These are phyloP conservation scores for Baeospora myosura DNA, from an alignment of 1,284 basidiomycete genomes.

Conservation along the genomic window DNA sequence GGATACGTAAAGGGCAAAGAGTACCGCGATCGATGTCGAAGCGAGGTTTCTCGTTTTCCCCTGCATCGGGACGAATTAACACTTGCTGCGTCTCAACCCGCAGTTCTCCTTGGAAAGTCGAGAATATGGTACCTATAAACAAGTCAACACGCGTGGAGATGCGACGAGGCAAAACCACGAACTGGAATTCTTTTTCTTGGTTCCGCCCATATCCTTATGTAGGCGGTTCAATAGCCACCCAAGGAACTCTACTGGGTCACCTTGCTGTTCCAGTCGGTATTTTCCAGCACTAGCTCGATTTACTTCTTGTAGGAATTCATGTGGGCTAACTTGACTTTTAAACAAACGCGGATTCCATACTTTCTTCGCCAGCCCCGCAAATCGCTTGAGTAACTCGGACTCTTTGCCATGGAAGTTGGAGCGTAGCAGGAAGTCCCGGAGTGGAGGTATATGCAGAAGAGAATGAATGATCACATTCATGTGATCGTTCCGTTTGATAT, in stretches of 20 bases:
- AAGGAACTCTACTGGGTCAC: slow-evolving; percentile 94
- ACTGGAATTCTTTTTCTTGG: slow-evolving; percentile 84
- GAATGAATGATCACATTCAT: slow-evolving; percentile 96
- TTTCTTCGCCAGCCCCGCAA: slow-evolving; percentile 82
- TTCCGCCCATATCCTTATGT: slow-evolving; percentile 88
- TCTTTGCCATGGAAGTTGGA: slow-evolving; percentile 67
- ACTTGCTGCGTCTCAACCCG: slow-evolving; percentile 93
- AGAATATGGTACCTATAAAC: slow-evolving; percentile 76
- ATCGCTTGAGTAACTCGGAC: slow-evolving; percentile 82
- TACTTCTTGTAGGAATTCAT: slow-evolving; percentile 97
- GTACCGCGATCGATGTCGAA: slow-evolving; percentile 90
- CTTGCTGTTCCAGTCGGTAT: slow-evolving; percentile 88
- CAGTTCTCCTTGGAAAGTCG: slow-evolving; percentile 90
- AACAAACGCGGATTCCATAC: slow-evolving; percentile 94
- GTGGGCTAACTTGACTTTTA: slow-evolving; percentile 97
- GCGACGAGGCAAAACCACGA: slow-evolving; percentile 21
- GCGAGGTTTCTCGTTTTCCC: slow-evolving; percentile 66
- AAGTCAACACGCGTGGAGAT: slow-evolving; percentile 2
- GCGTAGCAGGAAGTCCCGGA: slow-evolving; percentile 83
- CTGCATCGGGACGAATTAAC: slow-evolving; percentile 71
- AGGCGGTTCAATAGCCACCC: slow-evolving; percentile 93
- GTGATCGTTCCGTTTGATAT: slow-evolving; percentile 95
- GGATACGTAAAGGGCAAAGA: slow-evolving; percentile 9
- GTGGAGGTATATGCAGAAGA: slow-evolving; percentile 82
- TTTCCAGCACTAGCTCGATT: slow-evolving; percentile 80